phyloP scores from a whole-genome alignment of 352 stramenopile species.

The Globisporangium abappressorium region DNA sequence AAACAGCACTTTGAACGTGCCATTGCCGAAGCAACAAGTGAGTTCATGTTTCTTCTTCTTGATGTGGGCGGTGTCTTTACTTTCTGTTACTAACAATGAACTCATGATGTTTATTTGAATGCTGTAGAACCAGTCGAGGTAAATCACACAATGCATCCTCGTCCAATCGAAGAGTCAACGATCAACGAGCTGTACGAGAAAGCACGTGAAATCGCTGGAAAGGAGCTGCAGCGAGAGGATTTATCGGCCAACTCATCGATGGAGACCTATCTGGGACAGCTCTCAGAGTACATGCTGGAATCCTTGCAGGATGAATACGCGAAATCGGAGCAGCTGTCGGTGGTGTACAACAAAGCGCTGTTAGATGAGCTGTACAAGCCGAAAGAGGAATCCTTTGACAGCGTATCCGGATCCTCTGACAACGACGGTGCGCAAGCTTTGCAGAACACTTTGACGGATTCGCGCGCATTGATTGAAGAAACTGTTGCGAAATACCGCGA shows the following conservation, averaged over 20 bases:
- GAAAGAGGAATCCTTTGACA: constrained; percentile 15
- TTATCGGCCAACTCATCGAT: constrained; percentile 36
- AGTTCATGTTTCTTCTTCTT: constrained; percentile 11
- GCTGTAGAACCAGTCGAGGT: constrained; percentile 27
- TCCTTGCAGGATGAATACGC: constrained; percentile 27
- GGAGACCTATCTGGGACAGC: constrained; percentile 37
- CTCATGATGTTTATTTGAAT: neutral
- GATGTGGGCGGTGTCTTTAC: neutral
- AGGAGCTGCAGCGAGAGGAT: constrained; percentile 40
- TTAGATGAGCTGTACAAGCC: constrained; percentile 40
- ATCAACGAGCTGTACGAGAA: constrained; percentile 32
- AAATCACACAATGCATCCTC: constrained; percentile 22
- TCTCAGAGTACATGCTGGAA: constrained; percentile 50
- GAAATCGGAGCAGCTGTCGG: constrained; percentile 36
- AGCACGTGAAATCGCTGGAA: constrained; percentile 28
- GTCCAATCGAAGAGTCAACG: constrained; percentile 39
- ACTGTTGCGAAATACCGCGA: constrained; percentile 47
- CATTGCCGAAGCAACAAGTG: constrained; percentile 34
- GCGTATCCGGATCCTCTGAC: constrained; percentile 2
- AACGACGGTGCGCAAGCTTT: constrained; percentile 38
- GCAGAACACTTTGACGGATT: constrained; percentile 34
- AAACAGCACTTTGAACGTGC: constrained; percentile 26
- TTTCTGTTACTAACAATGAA: constrained; percentile 8
- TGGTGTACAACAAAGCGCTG: constrained; percentile 42
- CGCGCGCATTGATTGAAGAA: constrained; percentile 30